These are phyloP conservation scores for Emiliania huxleyi DNA, from an alignment of 78 protist species.

Conservation along the genomic window DNA sequence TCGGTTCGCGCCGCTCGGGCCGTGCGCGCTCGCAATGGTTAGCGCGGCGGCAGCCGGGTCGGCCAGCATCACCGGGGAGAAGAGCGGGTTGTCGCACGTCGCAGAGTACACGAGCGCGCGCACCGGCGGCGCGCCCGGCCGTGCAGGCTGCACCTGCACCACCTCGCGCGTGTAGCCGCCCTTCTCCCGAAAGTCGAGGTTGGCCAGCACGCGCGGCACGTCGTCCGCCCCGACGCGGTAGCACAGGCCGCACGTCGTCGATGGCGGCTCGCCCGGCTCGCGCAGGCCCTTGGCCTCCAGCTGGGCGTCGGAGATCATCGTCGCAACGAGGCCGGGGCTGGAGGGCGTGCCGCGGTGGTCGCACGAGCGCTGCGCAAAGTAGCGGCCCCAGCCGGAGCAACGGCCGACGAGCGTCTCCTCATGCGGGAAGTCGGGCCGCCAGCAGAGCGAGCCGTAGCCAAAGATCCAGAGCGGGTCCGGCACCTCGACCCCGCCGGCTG, in stretches of 20 bases:
- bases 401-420: not conserved
- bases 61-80: conserved; percentile 27
- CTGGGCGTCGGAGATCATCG: not conserved
- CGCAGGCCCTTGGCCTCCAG: too few species aligned
- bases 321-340: not conserved
- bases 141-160: conserved; percentile 29
- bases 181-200: conserved; percentile 61
- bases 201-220: conserved; percentile 45
- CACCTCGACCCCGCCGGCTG: not conserved
- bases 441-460: not conserved
- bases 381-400: not conserved
- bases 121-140: not conserved
- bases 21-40: conserved; percentile 45
- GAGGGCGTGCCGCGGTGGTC: not conserved
- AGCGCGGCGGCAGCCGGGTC: conserved; percentile 32
- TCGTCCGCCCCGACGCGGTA: conserved; percentile 49
- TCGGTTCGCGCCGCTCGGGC: conserved; percentile 61
- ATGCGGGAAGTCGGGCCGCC: not conserved
- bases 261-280: not conserved
- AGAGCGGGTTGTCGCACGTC: conserved; percentile 37
- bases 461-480: not conserved
- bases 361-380: not conserved
- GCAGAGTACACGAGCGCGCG: conserved; percentile 61
- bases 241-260: conserved; percentile 63
- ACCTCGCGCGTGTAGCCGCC: conserved; percentile 65